These are phyloP conservation scores for Sporothrix protearum DNA, from an alignment of 2,329 filamentous ascomycete genomes.

Conservation along the genomic window DNA sequence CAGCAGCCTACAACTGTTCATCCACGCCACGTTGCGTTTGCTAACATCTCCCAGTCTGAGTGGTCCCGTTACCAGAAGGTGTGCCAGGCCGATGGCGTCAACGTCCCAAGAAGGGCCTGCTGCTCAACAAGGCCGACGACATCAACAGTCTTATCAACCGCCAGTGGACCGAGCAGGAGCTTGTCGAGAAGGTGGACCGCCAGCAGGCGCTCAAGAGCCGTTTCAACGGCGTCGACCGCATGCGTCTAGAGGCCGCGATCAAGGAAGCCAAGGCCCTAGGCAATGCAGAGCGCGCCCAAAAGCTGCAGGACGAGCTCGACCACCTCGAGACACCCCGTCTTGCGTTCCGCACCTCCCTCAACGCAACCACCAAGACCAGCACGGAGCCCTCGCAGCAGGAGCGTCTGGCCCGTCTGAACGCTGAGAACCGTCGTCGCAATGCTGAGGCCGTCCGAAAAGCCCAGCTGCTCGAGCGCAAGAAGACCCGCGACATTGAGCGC, in stretches of 20 bases:
- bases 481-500: constrained; percentile 57
- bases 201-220: constrained; percentile 65
- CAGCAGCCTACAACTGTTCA: neutral
- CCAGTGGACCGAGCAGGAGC: constrained; percentile 76
- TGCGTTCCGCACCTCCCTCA: constrained; percentile 66
- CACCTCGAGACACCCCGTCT: constrained; percentile 65
- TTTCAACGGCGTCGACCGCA: constrained; percentile 64
- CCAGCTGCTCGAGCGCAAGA: constrained; percentile 74
- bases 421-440: constrained; percentile 78
- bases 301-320: constrained; percentile 59
- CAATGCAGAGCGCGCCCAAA: constrained; percentile 54
- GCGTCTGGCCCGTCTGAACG: constrained; percentile 77
- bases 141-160: constrained; percentile 78
- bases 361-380: constrained; percentile 49
- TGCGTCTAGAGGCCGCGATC: constrained; percentile 61
- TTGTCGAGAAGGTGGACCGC: constrained; percentile 72
- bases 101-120: constrained; percentile 65
- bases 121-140: constrained; percentile 70
- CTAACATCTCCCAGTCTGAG: constrained; percentile 54
- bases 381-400: constrained; percentile 63
- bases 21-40: neutral
- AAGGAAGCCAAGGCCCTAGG: constrained; percentile 63
- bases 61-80: constrained; percentile 76
- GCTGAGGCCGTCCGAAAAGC: constrained; percentile 88
- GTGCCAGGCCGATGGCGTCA: constrained; percentile 66